These are phyloP conservation scores for Hericium coralloides DNA, from an alignment of 768 basidiomycete genomes.

Conservation along the genomic window DNA sequence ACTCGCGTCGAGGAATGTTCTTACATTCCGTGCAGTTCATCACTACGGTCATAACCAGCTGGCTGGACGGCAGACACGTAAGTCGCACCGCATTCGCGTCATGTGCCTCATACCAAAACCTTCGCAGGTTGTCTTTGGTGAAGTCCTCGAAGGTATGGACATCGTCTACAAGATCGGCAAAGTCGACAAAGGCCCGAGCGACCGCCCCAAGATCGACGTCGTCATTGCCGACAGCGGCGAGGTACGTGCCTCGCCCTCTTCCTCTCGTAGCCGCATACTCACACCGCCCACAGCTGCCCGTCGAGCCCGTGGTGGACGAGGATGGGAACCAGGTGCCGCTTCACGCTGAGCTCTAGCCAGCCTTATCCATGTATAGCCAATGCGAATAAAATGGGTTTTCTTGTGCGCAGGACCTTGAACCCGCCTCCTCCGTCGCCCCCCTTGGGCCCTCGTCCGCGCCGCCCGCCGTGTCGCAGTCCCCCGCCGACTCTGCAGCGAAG, in stretches of 20 bases:
- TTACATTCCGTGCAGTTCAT: constrained; percentile 61
- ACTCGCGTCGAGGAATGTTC: background rate
- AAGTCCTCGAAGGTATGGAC: constrained; percentile 89
- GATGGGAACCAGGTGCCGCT: constrained; percentile 88
- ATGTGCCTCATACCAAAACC: constrained; percentile 3
- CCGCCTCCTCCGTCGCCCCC: background rate
- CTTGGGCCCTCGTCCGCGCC: background rate
- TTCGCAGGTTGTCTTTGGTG: constrained; percentile 82
- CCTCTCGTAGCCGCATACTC: constrained; percentile 1
- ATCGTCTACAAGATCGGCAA: constrained; percentile 71
- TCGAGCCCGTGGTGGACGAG: constrained; percentile 34
- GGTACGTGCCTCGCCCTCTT: constrained; percentile 33
- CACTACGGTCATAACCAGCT: constrained; percentile 76
- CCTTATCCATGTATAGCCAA: constrained; percentile 17
- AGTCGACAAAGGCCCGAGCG: constrained; percentile 56
- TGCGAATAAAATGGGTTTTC: constrained; percentile 20
- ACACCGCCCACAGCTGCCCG: constrained; percentile 37
- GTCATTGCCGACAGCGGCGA: constrained; percentile 83
- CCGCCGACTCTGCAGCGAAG: background rate
- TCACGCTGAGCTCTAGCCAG: constrained; percentile 82
- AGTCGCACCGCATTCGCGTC: constrained; percentile 11
- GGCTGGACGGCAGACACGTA: constrained; percentile 90
- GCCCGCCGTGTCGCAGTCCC: background rate
- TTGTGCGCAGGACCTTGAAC: constrained; percentile 16
- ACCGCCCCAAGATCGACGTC: constrained; percentile 72